phyloP scores from a whole-genome alignment of 192 early-diverging fungal species.

The Coemansia sp. region DNA sequence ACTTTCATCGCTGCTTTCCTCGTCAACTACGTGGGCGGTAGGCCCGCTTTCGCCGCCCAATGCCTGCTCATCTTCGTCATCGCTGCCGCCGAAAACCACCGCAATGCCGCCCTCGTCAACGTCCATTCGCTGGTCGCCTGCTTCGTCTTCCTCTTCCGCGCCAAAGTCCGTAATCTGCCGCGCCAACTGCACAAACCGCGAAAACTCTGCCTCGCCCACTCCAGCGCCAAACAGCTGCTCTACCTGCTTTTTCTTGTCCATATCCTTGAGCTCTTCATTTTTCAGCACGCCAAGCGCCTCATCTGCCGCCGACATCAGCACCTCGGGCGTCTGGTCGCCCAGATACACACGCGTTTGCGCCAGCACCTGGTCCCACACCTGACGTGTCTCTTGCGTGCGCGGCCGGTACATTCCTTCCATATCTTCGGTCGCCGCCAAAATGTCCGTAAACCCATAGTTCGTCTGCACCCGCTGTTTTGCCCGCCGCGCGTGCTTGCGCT shows the following conservation, averaged over 20 bases:
- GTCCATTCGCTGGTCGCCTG: conserved; percentile 47
- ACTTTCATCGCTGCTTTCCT: conserved; percentile 21
- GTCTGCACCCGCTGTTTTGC: conserved; percentile 38
- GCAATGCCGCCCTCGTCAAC: conserved; percentile 81
- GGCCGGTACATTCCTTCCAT: conserved; percentile 88
- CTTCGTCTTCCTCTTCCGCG: conserved; percentile 28
- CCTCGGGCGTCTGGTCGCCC: conserved; percentile 89
- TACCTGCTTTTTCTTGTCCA: conserved; percentile 83
- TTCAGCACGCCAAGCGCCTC: conserved; percentile 81
- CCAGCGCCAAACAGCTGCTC: conserved; percentile 68
- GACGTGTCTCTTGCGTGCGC: conserved; percentile 84
- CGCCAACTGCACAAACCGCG: conserved; percentile 84
- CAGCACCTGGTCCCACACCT: conserved; percentile 86
- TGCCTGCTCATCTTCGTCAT: conserved; percentile 80
- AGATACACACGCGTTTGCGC: conserved; percentile 77
- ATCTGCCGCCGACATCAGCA: conserved; percentile 85
- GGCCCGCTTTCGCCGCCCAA: conserved; percentile 57
- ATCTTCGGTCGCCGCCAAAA: conserved; percentile 85
- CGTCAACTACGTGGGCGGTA: conserved; percentile 45
- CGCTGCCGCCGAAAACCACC: conserved; percentile 90
- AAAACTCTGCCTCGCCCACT: conserved; percentile 79
- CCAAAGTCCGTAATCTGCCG: conserved; percentile 93
- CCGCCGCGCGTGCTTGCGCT: conserved; percentile 19
- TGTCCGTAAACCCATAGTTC: conserved; percentile 65
- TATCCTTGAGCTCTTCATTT: conserved; percentile 79